A percentile compares a stretch with the other conserved stretches of the same genome.
These are phyloP conservation scores for Suillus subluteus DNA, from an alignment of 768 basidiomycete species.

Conservation along the genomic window DNA sequence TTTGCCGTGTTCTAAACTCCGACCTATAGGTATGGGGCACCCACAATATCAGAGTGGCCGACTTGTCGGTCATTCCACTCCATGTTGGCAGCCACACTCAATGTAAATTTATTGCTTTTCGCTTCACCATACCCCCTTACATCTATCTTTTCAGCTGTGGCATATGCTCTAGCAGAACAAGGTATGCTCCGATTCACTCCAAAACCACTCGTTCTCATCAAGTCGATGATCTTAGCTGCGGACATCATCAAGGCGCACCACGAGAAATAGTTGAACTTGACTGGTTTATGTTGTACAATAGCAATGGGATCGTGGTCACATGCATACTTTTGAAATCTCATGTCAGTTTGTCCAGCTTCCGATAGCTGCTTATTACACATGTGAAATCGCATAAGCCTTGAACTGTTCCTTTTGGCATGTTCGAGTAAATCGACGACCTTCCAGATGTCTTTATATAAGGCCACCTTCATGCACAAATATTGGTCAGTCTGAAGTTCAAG, in stretches of 20 bases:
- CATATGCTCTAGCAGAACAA: not conserved
- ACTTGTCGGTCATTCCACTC: not conserved
- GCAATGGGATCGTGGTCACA: not conserved
- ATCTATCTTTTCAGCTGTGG: not conserved
- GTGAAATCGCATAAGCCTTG: too few species aligned
- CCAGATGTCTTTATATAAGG: too few species aligned
- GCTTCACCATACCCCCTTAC: not conserved
- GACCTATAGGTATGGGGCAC: constrained; percentile 1
- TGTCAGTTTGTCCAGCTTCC: too few species aligned
- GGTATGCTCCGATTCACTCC: not conserved
- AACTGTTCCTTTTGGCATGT: not conserved
- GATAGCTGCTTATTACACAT: too few species aligned
- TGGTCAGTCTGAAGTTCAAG: too few species aligned
- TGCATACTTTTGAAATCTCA: not conserved
- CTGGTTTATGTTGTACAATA: not conserved
- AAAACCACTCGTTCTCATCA: not conserved
- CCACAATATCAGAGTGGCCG: not conserved
- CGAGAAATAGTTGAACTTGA: not conserved
- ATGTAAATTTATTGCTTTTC: not conserved
- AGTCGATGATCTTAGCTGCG: not conserved
- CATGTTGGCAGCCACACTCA: constrained; percentile 1
- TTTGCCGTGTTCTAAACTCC: not conserved
- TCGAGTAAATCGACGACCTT: not conserved
- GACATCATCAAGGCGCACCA: not conserved
- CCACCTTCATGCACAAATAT: not conserved